phyloP scores from a whole-genome alignment of 1,284 basidiomycete genomes.

The Fomitopsis pinicola region DNA sequence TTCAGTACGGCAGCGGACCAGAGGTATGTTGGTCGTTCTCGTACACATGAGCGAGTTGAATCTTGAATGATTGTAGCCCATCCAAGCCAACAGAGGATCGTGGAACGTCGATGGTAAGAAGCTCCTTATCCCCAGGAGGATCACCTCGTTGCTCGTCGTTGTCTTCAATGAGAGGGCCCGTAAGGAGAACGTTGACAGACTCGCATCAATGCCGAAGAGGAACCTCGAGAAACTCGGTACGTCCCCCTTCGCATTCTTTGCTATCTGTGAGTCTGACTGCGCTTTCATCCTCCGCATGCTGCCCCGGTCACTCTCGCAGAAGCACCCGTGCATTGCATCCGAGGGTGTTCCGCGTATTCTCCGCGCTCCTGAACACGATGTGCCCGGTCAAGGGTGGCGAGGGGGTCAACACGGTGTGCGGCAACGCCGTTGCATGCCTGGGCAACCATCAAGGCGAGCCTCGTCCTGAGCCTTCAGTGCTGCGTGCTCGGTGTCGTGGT shows the following conservation, averaged over 20 bases:
- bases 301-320: slow-evolving; percentile 65
- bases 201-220: slow-evolving; percentile 19
- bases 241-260: neutral
- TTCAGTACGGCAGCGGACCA: too few species aligned
- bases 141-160: slow-evolving; percentile 25
- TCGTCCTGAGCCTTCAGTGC: slow-evolving; percentile 78
- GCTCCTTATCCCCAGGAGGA: slow-evolving; percentile 10
- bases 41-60: neutral
- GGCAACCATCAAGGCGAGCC: slow-evolving; percentile 78
- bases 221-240: slow-evolving; percentile 31
- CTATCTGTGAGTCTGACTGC: neutral
- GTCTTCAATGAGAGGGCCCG: slow-evolving; percentile 20
- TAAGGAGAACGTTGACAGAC: slow-evolving; percentile 5
- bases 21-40: slow-evolving; percentile 4
- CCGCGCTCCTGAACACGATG: slow-evolving; percentile 59
- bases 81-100: slow-evolving; percentile 16
- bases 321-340: slow-evolving; percentile 73
- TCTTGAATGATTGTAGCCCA: slow-evolving; percentile 6
- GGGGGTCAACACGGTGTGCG: slow-evolving; percentile 71
- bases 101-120: slow-evolving; percentile 33
- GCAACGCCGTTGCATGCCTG: slow-evolving; percentile 68
- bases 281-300: too few species aligned
- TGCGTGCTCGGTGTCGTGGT: slow-evolving; percentile 77
- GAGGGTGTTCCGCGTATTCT: slow-evolving; percentile 83
- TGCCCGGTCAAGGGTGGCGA: slow-evolving; percentile 56